These are phyloP conservation scores for Cercospora brassicicola DNA, from an alignment of 2,329 filamentous ascomycete species.

Conservation along the genomic window DNA sequence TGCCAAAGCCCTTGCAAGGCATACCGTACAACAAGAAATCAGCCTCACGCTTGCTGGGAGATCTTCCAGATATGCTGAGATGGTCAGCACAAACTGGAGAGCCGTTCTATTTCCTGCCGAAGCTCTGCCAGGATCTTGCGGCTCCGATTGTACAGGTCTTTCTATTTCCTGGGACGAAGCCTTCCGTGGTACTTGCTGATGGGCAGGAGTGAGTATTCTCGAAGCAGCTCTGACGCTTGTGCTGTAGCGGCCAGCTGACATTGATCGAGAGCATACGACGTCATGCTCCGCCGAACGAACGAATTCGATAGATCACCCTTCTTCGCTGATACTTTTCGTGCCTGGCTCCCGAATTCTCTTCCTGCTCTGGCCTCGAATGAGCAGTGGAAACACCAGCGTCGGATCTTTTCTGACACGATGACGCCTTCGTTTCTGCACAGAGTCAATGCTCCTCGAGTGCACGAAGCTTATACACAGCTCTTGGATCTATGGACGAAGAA, in stretches of 20 bases:
- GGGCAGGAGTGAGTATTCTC: constrained; percentile 37
- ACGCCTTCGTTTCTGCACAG: constrained; percentile 31
- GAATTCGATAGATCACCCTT: constrained; percentile 49
- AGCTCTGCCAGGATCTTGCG: constrained; percentile 20
- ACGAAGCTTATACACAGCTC: constrained; percentile 26
- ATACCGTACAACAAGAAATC: constrained; percentile 50
- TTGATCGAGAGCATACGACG: constrained; percentile 40
- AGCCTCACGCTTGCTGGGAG: constrained; percentile 43
- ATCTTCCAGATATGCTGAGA: constrained; percentile 45
- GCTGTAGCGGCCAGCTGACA: neutral
- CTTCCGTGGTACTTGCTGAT: constrained; percentile 49
- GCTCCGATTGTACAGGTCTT: constrained; percentile 53
- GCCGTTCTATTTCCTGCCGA: constrained; percentile 28
- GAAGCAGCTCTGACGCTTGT: too few relatives aligned
- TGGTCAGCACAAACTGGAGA: neutral
- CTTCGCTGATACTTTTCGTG: constrained; percentile 35
- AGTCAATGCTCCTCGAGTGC: constrained; percentile 34
- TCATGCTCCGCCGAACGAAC: constrained; percentile 46
- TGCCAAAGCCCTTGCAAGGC: constrained; percentile 47
- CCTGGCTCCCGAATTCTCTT: constrained; percentile 30
- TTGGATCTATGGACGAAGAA: constrained; percentile 39
- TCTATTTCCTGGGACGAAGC: constrained; percentile 45
- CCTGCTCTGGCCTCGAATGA: constrained; percentile 30
- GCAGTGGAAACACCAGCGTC: constrained; percentile 32
- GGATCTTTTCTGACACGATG: constrained; percentile 36